These are phyloP conservation scores for Paraphoma sp. DNA, from an alignment of 2,329 filamentous ascomycete genomes.

Conservation along the genomic window DNA sequence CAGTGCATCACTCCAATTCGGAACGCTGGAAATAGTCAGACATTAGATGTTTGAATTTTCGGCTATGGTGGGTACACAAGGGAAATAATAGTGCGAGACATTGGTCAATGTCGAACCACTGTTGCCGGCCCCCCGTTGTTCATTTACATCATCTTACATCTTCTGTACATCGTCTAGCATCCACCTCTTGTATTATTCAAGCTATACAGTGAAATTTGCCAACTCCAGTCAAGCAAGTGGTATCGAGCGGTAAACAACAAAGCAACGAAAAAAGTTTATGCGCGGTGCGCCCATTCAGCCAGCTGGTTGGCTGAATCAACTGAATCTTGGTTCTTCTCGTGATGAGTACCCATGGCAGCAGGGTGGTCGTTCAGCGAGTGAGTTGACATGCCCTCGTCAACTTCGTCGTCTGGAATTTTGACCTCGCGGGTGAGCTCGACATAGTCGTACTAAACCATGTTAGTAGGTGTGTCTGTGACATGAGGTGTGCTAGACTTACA, in stretches of 20 bases:
- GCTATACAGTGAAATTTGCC: neutral
- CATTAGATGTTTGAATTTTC: no score
- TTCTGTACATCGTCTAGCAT: neutral
- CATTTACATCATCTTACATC: neutral
- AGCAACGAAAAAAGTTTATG: constrained; percentile 14
- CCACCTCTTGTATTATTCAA: neutral
- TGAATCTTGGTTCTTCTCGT: constrained; percentile 48
- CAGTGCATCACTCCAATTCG: neutral
- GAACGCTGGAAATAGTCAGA: no score
- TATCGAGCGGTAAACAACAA: neutral
- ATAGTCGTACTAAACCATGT: constrained; percentile 73
- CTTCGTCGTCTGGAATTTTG: constrained; percentile 45
- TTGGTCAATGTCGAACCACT: neutral
- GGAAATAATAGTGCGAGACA: neutral
- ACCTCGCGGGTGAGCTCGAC: constrained; percentile 78
- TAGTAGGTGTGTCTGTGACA: constrained; percentile 3
- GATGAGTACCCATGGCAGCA: constrained; percentile 36
- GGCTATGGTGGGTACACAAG: neutral
- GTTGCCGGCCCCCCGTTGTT: neutral
- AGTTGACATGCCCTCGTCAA: constrained; percentile 44
- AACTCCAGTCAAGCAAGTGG: neutral
- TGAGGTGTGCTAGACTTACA: constrained; percentile 49
- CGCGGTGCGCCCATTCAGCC: constrained; percentile 45
- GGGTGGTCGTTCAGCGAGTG: constrained; percentile 38
- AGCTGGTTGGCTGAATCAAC: constrained; percentile 44